A percentile compares a stretch with the other conserved stretches of the same genome.
These are phyloP conservation scores for Neoboletus subvelutipes DNA, from an alignment of 768 basidiomycete genomes.

Conservation along the genomic window DNA sequence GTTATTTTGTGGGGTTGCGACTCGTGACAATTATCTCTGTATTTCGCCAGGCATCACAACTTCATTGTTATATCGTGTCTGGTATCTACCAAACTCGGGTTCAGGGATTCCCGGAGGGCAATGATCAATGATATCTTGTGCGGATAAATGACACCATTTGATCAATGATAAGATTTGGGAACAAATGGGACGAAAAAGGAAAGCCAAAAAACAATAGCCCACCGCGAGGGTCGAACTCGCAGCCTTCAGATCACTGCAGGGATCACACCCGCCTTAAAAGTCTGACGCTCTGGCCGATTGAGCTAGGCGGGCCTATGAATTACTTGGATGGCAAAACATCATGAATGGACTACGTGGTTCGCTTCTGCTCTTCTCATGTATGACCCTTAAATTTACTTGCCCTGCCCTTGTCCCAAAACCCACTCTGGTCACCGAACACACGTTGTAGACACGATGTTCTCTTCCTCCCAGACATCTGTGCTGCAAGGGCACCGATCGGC, in stretches of 20 bases:
- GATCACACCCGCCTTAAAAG: slow-evolving; percentile 37
- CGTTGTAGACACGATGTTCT: not conserved
- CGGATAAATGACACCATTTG: not conserved
- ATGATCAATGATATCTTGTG: slow-evolving; percentile 15
- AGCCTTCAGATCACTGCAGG: slow-evolving; percentile 64
- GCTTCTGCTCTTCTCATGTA: not conserved
- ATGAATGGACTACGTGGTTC: not conserved
- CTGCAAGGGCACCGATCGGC: not conserved
- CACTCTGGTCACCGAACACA: slow-evolving; percentile 5
- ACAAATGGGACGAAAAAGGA: not conserved
- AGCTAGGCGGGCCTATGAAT: slow-evolving; percentile 49
- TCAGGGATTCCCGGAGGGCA: too few relatives aligned
- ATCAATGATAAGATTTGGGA: not conserved
- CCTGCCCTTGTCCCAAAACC: not conserved
- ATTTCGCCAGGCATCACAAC: too few relatives aligned
- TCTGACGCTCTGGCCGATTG: slow-evolving; percentile 65
- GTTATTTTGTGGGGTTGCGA: too few relatives aligned
- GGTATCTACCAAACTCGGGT: too few relatives aligned
- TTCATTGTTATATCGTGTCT: too few relatives aligned
- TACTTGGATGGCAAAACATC: accelerated
- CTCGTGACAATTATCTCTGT: too few relatives aligned
- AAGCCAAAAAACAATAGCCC: slow-evolving; percentile 44
- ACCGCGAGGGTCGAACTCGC: slow-evolving; percentile 86
- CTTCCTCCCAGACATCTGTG: not conserved
- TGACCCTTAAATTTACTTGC: not conserved